Conservation (phyloP, 2,329 filamentous ascomycete genomes). For the Diaporthe citriasiana region DNA sequence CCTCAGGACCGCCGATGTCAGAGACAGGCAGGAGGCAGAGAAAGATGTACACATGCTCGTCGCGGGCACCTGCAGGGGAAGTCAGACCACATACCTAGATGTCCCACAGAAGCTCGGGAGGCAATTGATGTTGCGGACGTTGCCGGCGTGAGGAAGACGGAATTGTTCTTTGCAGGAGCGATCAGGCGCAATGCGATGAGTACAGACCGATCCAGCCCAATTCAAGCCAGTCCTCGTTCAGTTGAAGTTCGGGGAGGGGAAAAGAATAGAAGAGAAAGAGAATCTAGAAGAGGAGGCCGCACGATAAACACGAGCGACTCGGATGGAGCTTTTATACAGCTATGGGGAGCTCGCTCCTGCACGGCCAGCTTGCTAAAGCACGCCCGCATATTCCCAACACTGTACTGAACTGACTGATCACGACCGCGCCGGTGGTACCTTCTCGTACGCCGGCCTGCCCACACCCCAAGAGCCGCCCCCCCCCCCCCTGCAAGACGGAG, state of each 20-base stretch:
- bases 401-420: constrained; percentile 2
- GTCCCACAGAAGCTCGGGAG: not conserved
- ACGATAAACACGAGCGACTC: not conserved
- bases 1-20: not conserved
- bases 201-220: not conserved
- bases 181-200: not conserved
- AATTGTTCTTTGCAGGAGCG: not conserved
- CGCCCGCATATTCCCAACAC: constrained; percentile 9
- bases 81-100: constrained; percentile 11
- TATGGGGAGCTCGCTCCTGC: constrained; percentile 25
- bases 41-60: not conserved
- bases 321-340: constrained; percentile 23
- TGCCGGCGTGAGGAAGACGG: constrained; percentile 11
- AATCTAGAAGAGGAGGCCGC: not conserved
- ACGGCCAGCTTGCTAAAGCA: constrained; percentile 24
- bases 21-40: not conserved
- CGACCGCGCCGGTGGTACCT: constrained; percentile 25
- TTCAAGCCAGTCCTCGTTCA: not conserved
- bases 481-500: not conserved
- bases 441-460: not conserved
- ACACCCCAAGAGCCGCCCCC: not conserved
- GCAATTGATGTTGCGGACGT: not conserved
- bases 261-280: not conserved
- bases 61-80: not conserved
- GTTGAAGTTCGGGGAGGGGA: not conserved